Evolutionary conservation across 116 monocot species (phyloP), one percentile per base, ranked within the genome.

Genomic region (Cymodocea nodosa): DNA sequence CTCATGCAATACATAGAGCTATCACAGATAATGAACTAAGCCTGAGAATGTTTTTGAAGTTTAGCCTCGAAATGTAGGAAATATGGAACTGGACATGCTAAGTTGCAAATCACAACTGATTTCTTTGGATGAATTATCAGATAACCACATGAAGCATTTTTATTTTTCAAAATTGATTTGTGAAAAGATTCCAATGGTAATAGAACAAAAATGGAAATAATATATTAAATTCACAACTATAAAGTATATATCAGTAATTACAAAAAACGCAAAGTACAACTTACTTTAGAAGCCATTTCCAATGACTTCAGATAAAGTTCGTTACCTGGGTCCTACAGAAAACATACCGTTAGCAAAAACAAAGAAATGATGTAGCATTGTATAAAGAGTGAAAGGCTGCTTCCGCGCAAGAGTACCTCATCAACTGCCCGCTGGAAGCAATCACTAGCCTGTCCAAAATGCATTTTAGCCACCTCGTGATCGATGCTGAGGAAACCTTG

Each of bases 271-370:
- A 36, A 18, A 17, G n/a, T 11, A 6, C 17, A 15, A 50, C 0
- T 35, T 75, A 84, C 90, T 81, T 85, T 83, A 1, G 67, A 23
- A 51, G 86, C 63, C 56, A 90, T 72, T 4, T 90, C 90, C 66
- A 90, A 52, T 3, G 90, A 90, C 69, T 86, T 86, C 39, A 56
- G 55, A 52, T 90, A 90, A 11, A 90, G 67, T 37, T 86, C 81
- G 75, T 86, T 90, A 56, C 30, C 67, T 30, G 86, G 86, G 57
- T 90, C 90, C 86, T 90, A 71, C 40, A 25, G 69, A 17, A 74
- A 71, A 18, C 16, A 37, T 62, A 54, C 19, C 6, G n/a, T 62
- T 36, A 23, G 48, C 1, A 35, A 37, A 35, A 17, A 2, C 13
- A 12, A 3, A 30, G 1, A 14, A 36, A 15, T 37, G 15, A 15